Percentiles rank a stretch among this genome's conserved stretches.
These are phyloP conservation scores for Nematocida ironsii DNA, from an alignment of 371 early-diverging fungal species.

Conservation along the genomic window DNA sequence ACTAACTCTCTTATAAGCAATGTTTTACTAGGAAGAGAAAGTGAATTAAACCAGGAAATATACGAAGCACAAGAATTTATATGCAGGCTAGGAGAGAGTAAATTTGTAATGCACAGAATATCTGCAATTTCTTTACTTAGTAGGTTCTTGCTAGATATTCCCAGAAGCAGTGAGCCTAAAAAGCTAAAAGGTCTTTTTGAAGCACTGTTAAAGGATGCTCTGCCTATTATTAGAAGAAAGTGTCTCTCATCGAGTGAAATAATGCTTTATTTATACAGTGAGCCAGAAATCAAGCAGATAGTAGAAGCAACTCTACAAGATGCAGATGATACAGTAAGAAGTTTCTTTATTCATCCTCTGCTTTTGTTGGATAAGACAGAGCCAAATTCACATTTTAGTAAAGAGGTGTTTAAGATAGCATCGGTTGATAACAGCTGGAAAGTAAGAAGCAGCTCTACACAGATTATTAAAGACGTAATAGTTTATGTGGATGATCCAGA, in stretches of 20 bases:
- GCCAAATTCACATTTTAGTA: constrained; percentile 1
- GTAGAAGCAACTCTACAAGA: constrained; percentile 18
- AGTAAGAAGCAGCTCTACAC: constrained; percentile 17
- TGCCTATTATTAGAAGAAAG: constrained; percentile 26
- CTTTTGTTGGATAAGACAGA: constrained; percentile 3
- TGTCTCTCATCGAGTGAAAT: constrained; percentile 10
- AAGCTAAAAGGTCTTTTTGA: constrained; percentile 14
- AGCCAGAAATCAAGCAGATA: constrained; percentile 25
- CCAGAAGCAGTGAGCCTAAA: not conserved
- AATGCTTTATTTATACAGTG: constrained; percentile 5
- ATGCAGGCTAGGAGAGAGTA: constrained; percentile 29
- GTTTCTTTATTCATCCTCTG: constrained; percentile 31
- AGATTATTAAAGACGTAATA: constrained; percentile 6
- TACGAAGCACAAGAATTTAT: constrained; percentile 41
- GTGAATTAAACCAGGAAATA: constrained; percentile 7
- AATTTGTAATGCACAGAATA: constrained; percentile 51
- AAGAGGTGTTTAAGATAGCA: constrained; percentile 32
- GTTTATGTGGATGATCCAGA: not conserved
- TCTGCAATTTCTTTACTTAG: constrained; percentile 38
- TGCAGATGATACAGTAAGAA: constrained; percentile 43
- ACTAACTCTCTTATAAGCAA: not conserved
- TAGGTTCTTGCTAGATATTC: constrained; percentile 8
- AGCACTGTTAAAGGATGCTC: constrained; percentile 13
- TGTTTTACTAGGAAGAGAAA: not conserved
- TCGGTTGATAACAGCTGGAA: constrained; percentile 42